Percentiles rank a stretch among this genome's conserved stretches.
phyloP scores from a whole-genome alignment of 805 yeast species.

The Middelhovenomyces tepae region DNA sequence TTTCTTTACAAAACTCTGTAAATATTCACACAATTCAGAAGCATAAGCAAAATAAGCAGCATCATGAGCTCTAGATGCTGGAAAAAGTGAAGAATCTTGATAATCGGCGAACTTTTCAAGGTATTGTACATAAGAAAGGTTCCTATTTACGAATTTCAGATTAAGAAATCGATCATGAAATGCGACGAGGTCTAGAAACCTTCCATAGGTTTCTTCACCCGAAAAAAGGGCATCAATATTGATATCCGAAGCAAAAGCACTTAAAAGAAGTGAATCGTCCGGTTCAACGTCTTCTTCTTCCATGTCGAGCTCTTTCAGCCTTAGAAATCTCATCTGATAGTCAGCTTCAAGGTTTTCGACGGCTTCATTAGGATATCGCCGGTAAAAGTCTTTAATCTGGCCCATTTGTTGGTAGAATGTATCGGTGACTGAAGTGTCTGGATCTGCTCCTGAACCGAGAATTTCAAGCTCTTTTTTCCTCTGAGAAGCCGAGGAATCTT shows the following conservation, averaged over 20 bases:
- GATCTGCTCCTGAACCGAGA: constrained; percentile 15
- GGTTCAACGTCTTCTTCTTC: constrained; percentile 19
- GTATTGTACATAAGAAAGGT: constrained; percentile 41
- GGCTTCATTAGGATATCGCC: constrained; percentile 25
- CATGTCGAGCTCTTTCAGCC: constrained; percentile 24
- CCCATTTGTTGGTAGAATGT: constrained; percentile 33
- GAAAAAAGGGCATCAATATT: constrained; percentile 44
- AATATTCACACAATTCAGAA: constrained; percentile 38
- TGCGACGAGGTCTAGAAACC: constrained; percentile 46
- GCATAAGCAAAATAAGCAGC: constrained; percentile 39
- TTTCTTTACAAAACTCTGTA: constrained; percentile 39
- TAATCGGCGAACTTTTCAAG: constrained; percentile 38
- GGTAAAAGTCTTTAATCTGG: constrained; percentile 26
- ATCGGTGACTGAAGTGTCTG: constrained; percentile 1
- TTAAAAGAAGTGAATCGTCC: constrained; percentile 30
- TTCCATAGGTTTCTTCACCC: constrained; percentile 57
- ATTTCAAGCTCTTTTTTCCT: constrained; percentile 15
- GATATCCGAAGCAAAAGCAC: constrained; percentile 43
- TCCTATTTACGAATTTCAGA: constrained; percentile 28
- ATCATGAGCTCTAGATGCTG: constrained; percentile 17
- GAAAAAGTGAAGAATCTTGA: constrained; percentile 20
- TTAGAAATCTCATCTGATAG: constrained; percentile 13
- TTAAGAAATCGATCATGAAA: constrained; percentile 49
- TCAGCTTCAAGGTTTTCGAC: constrained; percentile 20
- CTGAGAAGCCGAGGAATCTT: constrained; percentile 4